A percentile compares a stretch with the other conserved stretches of the same genome.
phyloP scores from a whole-genome alignment of 805 yeast genomes.

The Myxozyma melibiosi region DNA sequence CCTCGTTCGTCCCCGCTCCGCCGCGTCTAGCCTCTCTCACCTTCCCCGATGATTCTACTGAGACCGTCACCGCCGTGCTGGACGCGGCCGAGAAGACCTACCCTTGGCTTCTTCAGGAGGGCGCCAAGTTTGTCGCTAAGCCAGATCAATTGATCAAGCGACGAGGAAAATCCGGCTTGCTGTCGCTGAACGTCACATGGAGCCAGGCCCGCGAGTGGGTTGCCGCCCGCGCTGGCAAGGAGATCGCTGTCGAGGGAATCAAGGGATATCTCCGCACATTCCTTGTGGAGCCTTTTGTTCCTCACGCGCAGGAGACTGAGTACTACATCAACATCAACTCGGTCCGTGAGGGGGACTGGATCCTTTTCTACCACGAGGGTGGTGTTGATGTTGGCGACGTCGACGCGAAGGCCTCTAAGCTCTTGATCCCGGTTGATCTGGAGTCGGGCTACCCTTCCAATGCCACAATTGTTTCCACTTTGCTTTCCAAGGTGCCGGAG shows the following conservation, averaged over 20 bases:
- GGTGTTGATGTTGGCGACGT: constrained; percentile 54
- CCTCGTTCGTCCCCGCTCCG: constrained; percentile 33
- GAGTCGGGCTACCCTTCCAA: constrained; percentile 47
- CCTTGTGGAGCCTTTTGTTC: constrained; percentile 52
- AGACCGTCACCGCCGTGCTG: constrained; percentile 42
- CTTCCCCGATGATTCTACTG: constrained; percentile 37
- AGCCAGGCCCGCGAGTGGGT: constrained; percentile 49
- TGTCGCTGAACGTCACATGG: constrained; percentile 51
- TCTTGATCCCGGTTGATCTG: constrained; percentile 49
- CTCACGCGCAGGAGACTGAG: constrained; percentile 51
- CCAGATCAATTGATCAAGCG: constrained; percentile 53
- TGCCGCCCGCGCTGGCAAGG: constrained; percentile 47
- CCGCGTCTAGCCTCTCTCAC: constrained; percentile 39
- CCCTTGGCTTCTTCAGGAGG: constrained; percentile 47
- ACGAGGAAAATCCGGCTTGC: constrained; percentile 50
- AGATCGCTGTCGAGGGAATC: constrained; percentile 47
- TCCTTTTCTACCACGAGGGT: constrained; percentile 52
- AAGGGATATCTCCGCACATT: constrained; percentile 47
- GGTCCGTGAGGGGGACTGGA: constrained; percentile 52
- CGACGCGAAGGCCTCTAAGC: constrained; percentile 50
- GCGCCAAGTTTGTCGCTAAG: constrained; percentile 49
- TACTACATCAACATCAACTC: constrained; percentile 54
- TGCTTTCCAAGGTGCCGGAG: constrained; percentile 46
- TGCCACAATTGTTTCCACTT: constrained; percentile 40
- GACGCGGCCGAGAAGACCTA: constrained; percentile 42